Conservation (phyloP, 495 filamentous ascomycete species). For the Amorphotheca resinae region DNA sequence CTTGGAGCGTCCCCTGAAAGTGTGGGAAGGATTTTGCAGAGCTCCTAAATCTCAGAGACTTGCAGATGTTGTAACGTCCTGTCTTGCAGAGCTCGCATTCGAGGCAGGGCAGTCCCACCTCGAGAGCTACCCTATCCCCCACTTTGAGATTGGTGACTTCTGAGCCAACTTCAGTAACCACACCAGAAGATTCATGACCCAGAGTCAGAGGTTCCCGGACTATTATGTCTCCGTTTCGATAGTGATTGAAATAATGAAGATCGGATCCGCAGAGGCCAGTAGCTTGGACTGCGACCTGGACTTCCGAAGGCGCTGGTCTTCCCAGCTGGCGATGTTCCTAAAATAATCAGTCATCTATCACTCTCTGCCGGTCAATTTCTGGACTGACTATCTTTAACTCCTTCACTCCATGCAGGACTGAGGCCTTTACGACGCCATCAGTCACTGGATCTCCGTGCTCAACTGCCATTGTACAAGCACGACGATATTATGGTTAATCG, state of each 20-base stretch:
- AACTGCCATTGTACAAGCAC: background rate
- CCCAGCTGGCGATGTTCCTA: slow-evolving; percentile 24
- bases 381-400: slow-evolving; percentile 42
- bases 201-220: slow-evolving; percentile 51
- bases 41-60: slow-evolving; percentile 62
- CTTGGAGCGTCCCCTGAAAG: slow-evolving; percentile 72
- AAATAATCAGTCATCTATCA: slow-evolving; percentile 2
- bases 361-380: background rate
- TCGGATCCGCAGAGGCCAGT: slow-evolving; percentile 60
- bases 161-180: slow-evolving; percentile 41
- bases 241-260: slow-evolving; percentile 56
- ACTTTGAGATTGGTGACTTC: slow-evolving; percentile 28
- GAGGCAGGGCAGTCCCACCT: slow-evolving; percentile 72
- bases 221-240: slow-evolving; percentile 52
- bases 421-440: slow-evolving; percentile 27
- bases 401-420: slow-evolving; percentile 56
- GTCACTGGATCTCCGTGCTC: background rate
- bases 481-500: no score
- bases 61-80: slow-evolving; percentile 79
- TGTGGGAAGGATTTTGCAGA: slow-evolving; percentile 71
- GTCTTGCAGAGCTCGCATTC: slow-evolving; percentile 50
- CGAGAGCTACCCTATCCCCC: slow-evolving; percentile 70
- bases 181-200: slow-evolving; percentile 48
- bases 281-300: slow-evolving; percentile 43
- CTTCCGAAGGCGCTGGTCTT: slow-evolving; percentile 34